Percentiles rank a stretch among this genome's conserved stretches.
Evolutionary conservation across 2,329 filamentous ascomycete genomes (phyloP).

Genomic region (Chrysosphaeria jannelii): DNA sequence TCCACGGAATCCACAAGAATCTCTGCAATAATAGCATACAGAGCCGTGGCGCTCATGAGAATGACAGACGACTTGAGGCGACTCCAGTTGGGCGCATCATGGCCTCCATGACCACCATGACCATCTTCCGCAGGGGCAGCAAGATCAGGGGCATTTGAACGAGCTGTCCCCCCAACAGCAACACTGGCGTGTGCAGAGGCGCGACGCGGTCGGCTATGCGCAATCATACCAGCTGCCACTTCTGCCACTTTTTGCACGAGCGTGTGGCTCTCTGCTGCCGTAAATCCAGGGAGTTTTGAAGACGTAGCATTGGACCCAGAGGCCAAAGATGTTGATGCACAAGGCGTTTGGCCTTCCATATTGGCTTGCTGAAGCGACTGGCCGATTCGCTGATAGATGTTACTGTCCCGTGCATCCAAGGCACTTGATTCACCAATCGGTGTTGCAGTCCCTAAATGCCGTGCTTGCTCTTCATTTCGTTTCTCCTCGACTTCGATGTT

Average conservation of each 20-base stretch:
- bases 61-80: conserved; percentile 73
- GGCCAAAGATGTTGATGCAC: too few relatives aligned
- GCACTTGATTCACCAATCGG: too few relatives aligned
- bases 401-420: too few relatives aligned
- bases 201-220: background rate
- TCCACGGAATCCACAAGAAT: conserved; percentile 94
- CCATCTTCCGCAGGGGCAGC: conserved; percentile 3
- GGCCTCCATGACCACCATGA: conserved; percentile 29
- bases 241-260: conserved; percentile 73
- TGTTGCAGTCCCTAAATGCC: too few relatives aligned
- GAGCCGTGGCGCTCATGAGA: conserved; percentile 57
- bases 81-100: conserved; percentile 98
- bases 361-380: too few relatives aligned
- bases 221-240: conserved; percentile 40
- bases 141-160: background rate
- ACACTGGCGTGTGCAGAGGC: conserved; percentile 1
- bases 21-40: conserved; percentile 93
- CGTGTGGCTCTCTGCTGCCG: conserved; percentile 51
- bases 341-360: too few relatives aligned
- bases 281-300: conserved; percentile 47
- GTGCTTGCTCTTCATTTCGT: conserved; percentile 27
- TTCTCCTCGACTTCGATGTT: conserved; percentile 59
- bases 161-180: conserved; percentile 1
- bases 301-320: too few relatives aligned
- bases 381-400: too few relatives aligned